Evolutionary conservation across 2,329 filamentous ascomycete genomes (phyloP).

Genomic region (Colletotrichum eleusines): DNA sequence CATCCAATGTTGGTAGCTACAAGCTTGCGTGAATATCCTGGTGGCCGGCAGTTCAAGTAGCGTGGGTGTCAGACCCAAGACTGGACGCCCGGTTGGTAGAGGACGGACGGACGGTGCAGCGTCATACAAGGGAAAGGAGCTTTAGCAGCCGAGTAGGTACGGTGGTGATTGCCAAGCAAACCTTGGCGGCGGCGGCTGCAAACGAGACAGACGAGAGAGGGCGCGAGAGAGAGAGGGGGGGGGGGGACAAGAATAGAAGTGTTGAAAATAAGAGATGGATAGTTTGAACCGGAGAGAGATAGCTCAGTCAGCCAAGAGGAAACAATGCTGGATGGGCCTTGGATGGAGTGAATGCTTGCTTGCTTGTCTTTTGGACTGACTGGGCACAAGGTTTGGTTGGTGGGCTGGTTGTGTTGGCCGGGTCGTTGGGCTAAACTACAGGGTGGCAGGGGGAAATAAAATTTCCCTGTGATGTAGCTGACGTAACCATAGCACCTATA

Average conservation of each 20-base stretch:
- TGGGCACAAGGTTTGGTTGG: neutral
- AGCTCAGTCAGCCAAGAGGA: slow-evolving; percentile 18
- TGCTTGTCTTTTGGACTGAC: slow-evolving; percentile 18
- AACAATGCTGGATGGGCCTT: slow-evolving; percentile 27
- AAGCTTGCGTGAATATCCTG: slow-evolving; percentile 40
- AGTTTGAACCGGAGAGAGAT: slow-evolving; percentile 14
- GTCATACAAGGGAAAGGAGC: slow-evolving; percentile 35
- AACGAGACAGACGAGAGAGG: neutral
- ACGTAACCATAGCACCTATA: too few relatives aligned
- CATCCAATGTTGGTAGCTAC: slow-evolving; percentile 33
- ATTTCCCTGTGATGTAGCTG: too few relatives aligned
- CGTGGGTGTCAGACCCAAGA: slow-evolving; percentile 33
- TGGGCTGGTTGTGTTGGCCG: slow-evolving; percentile 1
- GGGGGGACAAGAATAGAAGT: slow-evolving; percentile 6
- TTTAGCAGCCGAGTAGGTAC: slow-evolving; percentile 15
- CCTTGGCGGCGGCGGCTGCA: neutral
- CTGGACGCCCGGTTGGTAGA: slow-evolving; percentile 24
- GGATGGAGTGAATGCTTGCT: too few relatives aligned
- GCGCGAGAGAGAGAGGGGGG: neutral
- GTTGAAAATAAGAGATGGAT: slow-evolving; percentile 24
- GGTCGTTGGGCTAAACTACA: neutral
- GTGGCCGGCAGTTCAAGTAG: slow-evolving; percentile 28
- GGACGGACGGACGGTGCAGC: slow-evolving; percentile 14
- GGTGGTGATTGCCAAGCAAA: slow-evolving; percentile 2
- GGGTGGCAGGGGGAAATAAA: too few relatives aligned